Base-by-base conservation (phyloP, 139 green algal species). In the Pseudopediastrum boryanum region DNA sequence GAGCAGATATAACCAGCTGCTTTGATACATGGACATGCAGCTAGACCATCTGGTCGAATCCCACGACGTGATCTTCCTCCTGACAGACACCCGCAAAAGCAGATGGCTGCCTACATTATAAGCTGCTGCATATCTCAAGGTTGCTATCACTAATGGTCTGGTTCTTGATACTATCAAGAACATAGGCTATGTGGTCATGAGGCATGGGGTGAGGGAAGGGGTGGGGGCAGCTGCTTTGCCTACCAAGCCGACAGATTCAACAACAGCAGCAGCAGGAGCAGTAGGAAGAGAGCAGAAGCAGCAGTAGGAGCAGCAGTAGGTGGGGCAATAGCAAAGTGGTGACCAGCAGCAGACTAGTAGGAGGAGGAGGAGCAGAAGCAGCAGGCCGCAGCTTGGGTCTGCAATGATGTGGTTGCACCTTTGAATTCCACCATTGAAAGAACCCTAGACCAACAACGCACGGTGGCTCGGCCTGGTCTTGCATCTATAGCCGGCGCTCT, bases 381-480 rank as follows among this genome's bases (percentile, higher is more conserved):
- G n/a, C n/a, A n/a, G n/a, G n/a, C n/a, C n/a, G n/a, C n/a, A n/a
- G n/a, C n/a, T 87, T 99, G 99, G 90, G 99, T 99, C 75, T 99
- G 96, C 89, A 98, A 98, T 81, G 96, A 99, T 68, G 95, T 99
- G 0, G 90, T 98, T 8, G 95, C 95, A 0, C 96, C 96, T 0
- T 59, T 91, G 33, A 91, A 99, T 78, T 97, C 92, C 52, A 98
- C 93, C 0, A 50, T 71, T 2, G 89, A 98, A 67, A 82, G 94
- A 6, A 91, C 94, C 3, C 79, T 99, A 58, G 96, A 99, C 88
- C 93, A 99, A 89, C 96, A 98, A 82, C 98, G 94, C 92, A 98
- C 95, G 12, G 94, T 97, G 38, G 91, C 92, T 2, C 78, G 94
- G 13, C 95, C 94, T 0, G 96, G 96, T 0, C 86, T 99, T 35